A percentile compares a stretch with the other conserved stretches of the same genome.
phyloP scores from a whole-genome alignment of 768 basidiomycete species.

The Boletus vinaceobasis region DNA sequence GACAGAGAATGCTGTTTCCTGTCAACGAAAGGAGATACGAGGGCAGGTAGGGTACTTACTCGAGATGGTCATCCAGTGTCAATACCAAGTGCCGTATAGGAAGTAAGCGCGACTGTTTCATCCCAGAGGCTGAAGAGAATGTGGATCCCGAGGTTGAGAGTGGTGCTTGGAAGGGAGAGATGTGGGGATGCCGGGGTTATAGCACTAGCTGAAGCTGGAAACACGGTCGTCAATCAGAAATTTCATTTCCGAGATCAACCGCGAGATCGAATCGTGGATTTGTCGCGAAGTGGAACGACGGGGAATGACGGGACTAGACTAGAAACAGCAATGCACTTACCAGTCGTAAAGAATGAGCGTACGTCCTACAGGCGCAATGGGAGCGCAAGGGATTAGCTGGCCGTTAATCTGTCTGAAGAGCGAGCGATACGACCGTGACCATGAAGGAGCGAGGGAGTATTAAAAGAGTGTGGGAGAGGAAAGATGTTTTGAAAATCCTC shows the following conservation, averaged over 20 bases:
- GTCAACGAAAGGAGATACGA: constrained; percentile 5
- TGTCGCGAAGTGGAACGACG: constrained; percentile 6
- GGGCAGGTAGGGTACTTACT: constrained; percentile 15
- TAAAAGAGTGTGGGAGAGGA: constrained; percentile 6
- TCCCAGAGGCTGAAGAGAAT: constrained; percentile 12
- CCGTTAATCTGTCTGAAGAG: constrained; percentile 6
- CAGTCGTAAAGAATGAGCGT: constrained; percentile 22
- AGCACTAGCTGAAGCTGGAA: constrained; percentile 12
- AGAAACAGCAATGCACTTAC: constrained; percentile 16
- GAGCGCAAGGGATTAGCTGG: not conserved
- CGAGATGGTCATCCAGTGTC: constrained; percentile 26
- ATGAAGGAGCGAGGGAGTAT: constrained; percentile 14
- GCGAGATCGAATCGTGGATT: not conserved
- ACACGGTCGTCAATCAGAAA: constrained; percentile 18
- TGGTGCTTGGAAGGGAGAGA: constrained; percentile 10
- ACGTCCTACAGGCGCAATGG: not conserved
- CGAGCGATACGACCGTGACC: constrained; percentile 10
- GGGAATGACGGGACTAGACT: constrained; percentile 1
- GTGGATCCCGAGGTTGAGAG: constrained; percentile 13
- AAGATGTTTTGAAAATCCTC: constrained; percentile 7
- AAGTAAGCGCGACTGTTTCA: constrained; percentile 23
- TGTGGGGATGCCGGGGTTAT: constrained; percentile 4
- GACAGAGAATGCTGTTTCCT: constrained; percentile 27
- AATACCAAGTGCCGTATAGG: constrained; percentile 21
- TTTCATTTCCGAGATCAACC: constrained; percentile 17